Evolutionary conservation across 257 asterid species (phyloP).

Genomic region (Gentiana straminea): DNA sequence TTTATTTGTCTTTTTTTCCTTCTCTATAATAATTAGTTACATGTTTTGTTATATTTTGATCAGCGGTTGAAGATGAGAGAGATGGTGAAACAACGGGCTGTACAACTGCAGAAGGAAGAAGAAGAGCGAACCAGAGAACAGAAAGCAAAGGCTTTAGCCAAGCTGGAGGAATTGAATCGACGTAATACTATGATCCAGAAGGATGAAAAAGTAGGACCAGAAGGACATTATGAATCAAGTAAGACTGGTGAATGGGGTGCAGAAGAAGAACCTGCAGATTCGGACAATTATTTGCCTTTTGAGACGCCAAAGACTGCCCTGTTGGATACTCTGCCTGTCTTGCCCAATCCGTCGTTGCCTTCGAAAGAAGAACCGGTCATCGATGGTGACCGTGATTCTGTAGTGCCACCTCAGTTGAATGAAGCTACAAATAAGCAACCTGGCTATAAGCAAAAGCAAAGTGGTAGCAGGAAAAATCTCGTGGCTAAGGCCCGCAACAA

Average conservation of each 20-base stretch:
- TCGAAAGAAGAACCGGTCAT: slow-evolving; percentile 25
- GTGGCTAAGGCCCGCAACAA: slow-evolving; percentile 23
- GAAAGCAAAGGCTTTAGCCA: slow-evolving; percentile 88
- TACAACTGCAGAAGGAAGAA: slow-evolving; percentile 84
- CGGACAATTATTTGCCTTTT: slow-evolving; percentile 18
- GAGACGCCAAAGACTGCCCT: slow-evolving; percentile 21
- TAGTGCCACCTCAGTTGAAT: slow-evolving; percentile 23
- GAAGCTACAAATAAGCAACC: slow-evolving; percentile 47
- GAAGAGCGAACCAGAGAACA: slow-evolving; percentile 80
- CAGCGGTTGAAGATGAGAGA: slow-evolving; percentile 74
- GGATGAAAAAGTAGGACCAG: slow-evolving; percentile 27
- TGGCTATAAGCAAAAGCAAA: slow-evolving; percentile 54
- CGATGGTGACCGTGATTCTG: slow-evolving; percentile 16
- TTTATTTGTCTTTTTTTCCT: background rate
- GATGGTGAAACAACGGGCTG: slow-evolving; percentile 67
- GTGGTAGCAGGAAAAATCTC: slow-evolving; percentile 25
- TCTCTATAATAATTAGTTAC: background rate
- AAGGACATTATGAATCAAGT: slow-evolving; percentile 20
- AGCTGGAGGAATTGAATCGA: slow-evolving; percentile 86
- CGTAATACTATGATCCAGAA: slow-evolving; percentile 39
- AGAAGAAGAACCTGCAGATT: slow-evolving; percentile 20
- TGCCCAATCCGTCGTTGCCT: slow-evolving; percentile 22
- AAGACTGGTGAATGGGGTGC: slow-evolving; percentile 19
- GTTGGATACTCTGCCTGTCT: slow-evolving; percentile 20
- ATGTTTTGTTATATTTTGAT: slow-evolving; percentile 12